These are phyloP conservation scores for Leccinellum luteum DNA, from an alignment of 768 basidiomycete genomes.

Conservation along the genomic window DNA sequence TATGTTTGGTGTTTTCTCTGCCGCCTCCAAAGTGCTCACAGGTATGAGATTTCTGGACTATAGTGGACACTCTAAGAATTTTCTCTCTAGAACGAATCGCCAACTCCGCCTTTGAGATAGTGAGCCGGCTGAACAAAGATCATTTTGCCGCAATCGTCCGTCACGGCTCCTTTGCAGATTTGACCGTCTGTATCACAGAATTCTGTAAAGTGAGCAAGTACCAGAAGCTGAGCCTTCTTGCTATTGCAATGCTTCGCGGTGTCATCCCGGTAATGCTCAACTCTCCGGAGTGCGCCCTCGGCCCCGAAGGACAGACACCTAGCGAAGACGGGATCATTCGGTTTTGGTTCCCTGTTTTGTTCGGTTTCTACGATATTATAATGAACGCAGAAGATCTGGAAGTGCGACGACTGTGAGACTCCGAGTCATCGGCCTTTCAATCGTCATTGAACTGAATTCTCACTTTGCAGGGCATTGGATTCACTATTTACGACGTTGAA, in stretches of 20 bases:
- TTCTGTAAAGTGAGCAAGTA: constrained; percentile 99
- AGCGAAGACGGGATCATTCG: constrained; percentile 88
- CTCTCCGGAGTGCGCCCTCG: constrained; percentile 63
- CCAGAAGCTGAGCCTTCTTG: constrained; percentile 95
- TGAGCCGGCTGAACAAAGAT: constrained; percentile 84
- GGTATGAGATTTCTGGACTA: constrained; percentile 42
- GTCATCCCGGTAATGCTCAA: constrained; percentile 90
- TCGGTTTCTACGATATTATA: constrained; percentile 99
- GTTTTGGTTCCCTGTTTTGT: constrained; percentile 95
- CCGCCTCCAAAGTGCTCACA: constrained; percentile 89
- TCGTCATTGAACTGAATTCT: constrained; percentile 8
- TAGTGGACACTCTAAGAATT: neutral
- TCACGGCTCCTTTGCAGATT: constrained; percentile 92
- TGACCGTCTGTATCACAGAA: constrained; percentile 96
- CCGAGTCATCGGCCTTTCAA: neutral
- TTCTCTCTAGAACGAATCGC: constrained; percentile 73
- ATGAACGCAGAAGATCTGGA: constrained; percentile 99
- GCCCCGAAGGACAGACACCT: constrained; percentile 32
- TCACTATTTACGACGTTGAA: constrained; percentile 94
- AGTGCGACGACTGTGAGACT: constrained; percentile 87
- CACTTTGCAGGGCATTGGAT: constrained; percentile 76
- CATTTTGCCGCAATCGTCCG: constrained; percentile 90
- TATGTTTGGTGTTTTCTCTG: constrained; percentile 98
- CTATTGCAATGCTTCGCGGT: constrained; percentile 94
- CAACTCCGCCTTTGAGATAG: constrained; percentile 93